A percentile compares a stretch with the other conserved stretches of the same genome.
phyloP scores from a whole-genome alignment of 1,284 basidiomycete genomes.

The Tetrapyrgos nigripes region DNA sequence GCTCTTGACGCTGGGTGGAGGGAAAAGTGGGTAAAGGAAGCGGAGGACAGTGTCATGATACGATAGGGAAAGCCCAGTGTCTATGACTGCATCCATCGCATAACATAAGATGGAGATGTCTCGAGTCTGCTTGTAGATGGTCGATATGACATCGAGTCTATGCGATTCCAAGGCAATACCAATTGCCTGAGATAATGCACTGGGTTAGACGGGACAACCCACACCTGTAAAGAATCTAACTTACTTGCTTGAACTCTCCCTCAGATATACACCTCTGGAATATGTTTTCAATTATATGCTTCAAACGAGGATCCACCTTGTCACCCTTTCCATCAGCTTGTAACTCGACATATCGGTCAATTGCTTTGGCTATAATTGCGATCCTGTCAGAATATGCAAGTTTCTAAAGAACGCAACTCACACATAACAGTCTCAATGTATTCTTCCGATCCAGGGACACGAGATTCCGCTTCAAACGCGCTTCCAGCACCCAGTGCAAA shows the following conservation, averaged over 20 bases:
- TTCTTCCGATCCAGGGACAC: constrained; percentile 72
- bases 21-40: constrained; percentile 86
- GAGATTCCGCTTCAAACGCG: constrained; percentile 82
- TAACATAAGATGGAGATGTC: constrained; percentile 87
- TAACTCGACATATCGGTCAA: constrained; percentile 86
- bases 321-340: constrained; percentile 50
- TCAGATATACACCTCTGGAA: constrained; percentile 85
- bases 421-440: constrained; percentile 94
- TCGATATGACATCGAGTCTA: constrained; percentile 84
- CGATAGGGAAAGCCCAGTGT: constrained; percentile 80
- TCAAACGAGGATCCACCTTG: constrained; percentile 80
- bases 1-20: constrained; percentile 68
- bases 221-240: constrained; percentile 26
- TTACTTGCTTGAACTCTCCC: constrained; percentile 87
- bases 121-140: constrained; percentile 73
- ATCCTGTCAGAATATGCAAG: constrained; percentile 15
- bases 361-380: constrained; percentile 78
- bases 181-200: constrained; percentile 67
- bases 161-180: constrained; percentile 93
- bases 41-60: constrained; percentile 87
- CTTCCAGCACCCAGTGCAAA: constrained; percentile 91
- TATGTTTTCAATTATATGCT: constrained; percentile 87
- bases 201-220: constrained; percentile 16
- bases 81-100: constrained; percentile 88
- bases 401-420: constrained; percentile 50